These are phyloP conservation scores for Arachis hypogaea DNA, from an alignment of 306 rosid genomes.

Conservation along the genomic window DNA sequence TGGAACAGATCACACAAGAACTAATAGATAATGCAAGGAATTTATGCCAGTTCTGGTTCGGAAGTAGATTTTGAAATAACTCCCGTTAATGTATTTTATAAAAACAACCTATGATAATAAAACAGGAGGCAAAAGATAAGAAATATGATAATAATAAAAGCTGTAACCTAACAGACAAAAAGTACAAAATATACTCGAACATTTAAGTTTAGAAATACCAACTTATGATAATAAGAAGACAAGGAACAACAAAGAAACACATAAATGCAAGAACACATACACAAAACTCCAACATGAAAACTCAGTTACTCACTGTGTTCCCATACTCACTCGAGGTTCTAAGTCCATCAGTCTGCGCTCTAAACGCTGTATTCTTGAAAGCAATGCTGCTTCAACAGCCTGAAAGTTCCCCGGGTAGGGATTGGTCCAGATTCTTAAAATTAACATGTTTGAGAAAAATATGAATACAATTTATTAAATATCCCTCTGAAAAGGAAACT, in stretches of 20 bases:
- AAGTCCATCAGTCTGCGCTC: constrained; percentile 72
- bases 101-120: too few relatives aligned
- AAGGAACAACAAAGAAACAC: constrained; percentile 1
- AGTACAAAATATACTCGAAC: too few relatives aligned
- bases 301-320: constrained; percentile 80
- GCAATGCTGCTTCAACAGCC: constrained; percentile 98
- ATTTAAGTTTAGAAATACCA: neutral
- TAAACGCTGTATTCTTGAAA: constrained; percentile 84
- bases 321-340: constrained; percentile 99
- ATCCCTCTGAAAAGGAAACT: neutral
- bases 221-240: constrained; percentile 27
- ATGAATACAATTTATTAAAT: too few relatives aligned
- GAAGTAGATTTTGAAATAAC: neutral
- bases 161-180: too few relatives aligned
- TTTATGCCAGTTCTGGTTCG: constrained; percentile 31
- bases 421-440: neutral
- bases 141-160: too few relatives aligned
- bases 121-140: too few relatives aligned
- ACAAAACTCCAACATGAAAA: constrained; percentile 35
- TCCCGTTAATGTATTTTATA: too few relatives aligned
- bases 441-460: neutral
- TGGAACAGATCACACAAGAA: constrained; percentile 2
- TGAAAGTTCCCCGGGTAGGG: constrained; percentile 44
- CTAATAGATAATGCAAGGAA: constrained; percentile 19
- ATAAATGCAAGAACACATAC: neutral